Base-by-base conservation (phyloP, 805 yeast species). In the Starmerella scarabaei region DNA sequence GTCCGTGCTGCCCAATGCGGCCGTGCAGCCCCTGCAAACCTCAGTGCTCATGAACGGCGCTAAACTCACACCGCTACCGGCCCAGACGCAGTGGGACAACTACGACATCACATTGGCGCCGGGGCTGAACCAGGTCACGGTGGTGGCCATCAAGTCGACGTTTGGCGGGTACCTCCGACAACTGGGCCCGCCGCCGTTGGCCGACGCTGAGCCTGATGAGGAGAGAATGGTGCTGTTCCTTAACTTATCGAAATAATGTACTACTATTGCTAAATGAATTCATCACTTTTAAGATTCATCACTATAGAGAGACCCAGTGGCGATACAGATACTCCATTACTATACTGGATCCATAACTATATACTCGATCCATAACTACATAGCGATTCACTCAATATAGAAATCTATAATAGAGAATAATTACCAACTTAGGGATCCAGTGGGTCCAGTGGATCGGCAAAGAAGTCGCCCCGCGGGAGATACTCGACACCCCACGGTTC, bases 1-100 rank as follows among this genome's bases (percentile, higher is more conserved):
- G 3, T 52, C 63, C 18, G 67, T 69, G 3, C 57, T 63, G 21
- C 57, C 76, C 37, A 64, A 68, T 46, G 66, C 64, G 36, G 51
- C 59, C 23, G 61, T 65, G 42, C 57, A 57, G 42, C 58, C 57
- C 20, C 52, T 58, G 47, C 44, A 47, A 30, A 42, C 58, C n/a
- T 37, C 47, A 3, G 55, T 61, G 36, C 42, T 52, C 12, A 56
- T 56, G 26, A 59, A 60, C 38, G 53, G 55, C 15, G 56, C 53
- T 15, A 48, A 51, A 37, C 42, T 60, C 30, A 29, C 40, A 37
- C 60, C 63, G 11, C 32, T 50, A 5, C 40, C 40, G n/a, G 12
- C 30, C 32, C 35, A 36, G 17, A 34, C 21, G 28, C 33, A 20
- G 33, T 35, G 36, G 34, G 48, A 49, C 21, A 47, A 55, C 33